These are phyloP conservation scores for Conoideocrella luteorostrata DNA, from an alignment of 2,329 filamentous ascomycete species.

Conservation along the genomic window DNA sequence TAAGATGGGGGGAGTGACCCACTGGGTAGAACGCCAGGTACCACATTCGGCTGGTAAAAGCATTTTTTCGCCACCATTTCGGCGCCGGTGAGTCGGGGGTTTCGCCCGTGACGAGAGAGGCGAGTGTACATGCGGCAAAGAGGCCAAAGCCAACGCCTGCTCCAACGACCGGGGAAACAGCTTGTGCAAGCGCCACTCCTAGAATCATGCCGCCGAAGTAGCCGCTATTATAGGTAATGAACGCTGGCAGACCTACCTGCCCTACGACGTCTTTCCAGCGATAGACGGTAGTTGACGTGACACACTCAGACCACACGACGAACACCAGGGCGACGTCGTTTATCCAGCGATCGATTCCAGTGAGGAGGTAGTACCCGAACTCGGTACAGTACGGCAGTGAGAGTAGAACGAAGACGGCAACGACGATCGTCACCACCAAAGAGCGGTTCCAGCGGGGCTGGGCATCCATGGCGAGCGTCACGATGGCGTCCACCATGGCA, in stretches of 20 bases:
- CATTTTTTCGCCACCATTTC: conserved; percentile 34
- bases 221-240: conserved; percentile 40
- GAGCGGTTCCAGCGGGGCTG: conserved; percentile 41
- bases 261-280: conserved; percentile 41
- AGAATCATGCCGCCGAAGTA: conserved; percentile 48
- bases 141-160: conserved; percentile 46
- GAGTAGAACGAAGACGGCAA: conserved; percentile 44
- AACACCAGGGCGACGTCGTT: conserved; percentile 50
- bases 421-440: conserved; percentile 42
- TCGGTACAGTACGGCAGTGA: conserved; percentile 51
- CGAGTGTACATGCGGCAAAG: conserved; percentile 36
- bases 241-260: conserved; percentile 36
- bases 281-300: conserved; percentile 46
- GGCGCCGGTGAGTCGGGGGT: conserved; percentile 35
- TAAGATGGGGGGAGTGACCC: conserved; percentile 17
- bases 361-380: conserved; percentile 49
- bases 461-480: conserved; percentile 47
- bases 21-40: conserved; percentile 53
- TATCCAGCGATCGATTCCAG: conserved; percentile 49
- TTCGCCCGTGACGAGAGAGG: conserved; percentile 33
- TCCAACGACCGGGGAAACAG: conserved; percentile 35
- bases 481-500: conserved; percentile 51
- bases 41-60: conserved; percentile 38
- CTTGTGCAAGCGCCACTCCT: conserved; percentile 44
- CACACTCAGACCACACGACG: conserved; percentile 46